A percentile compares a stretch with the other conserved stretches of the same genome.
phyloP scores from a whole-genome alignment of 139 green algal species.

The Chlorella sp. region DNA sequence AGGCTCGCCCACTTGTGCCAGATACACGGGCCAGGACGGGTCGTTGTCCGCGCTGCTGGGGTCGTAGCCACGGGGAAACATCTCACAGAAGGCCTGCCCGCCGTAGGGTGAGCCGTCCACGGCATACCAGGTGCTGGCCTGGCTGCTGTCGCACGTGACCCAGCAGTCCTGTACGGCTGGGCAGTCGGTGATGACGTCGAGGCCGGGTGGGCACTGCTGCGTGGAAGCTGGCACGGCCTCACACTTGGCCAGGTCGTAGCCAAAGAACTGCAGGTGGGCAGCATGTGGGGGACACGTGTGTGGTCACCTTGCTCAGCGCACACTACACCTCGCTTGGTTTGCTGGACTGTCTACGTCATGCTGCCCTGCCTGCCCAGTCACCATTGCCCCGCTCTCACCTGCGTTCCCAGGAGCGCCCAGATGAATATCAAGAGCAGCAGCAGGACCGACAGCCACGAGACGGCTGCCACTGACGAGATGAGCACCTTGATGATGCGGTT shows the following conservation, averaged over 20 bases:
- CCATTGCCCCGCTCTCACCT: no score
- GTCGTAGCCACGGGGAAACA: constrained; percentile 1
- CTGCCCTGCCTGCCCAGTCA: no score
- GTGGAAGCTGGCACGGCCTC: not conserved
- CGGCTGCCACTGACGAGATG: constrained; percentile 38
- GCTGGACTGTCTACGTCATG: no score
- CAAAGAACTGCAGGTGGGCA: constrained; percentile 13
- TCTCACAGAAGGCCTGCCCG: constrained; percentile 6
- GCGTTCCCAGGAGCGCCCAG: constrained; percentile 64
- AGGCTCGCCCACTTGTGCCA: not conserved
- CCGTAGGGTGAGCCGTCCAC: constrained; percentile 10
- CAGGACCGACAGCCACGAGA: constrained; percentile 49
- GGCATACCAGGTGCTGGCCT: not conserved
- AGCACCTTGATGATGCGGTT: constrained; percentile 64
- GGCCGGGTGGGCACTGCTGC: constrained; percentile 2
- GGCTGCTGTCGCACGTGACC: not conserved
- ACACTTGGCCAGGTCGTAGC: constrained; percentile 13
- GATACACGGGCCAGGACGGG: not conserved
- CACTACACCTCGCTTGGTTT: no score
- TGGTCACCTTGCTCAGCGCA: no score
- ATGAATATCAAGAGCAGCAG: constrained; percentile 70
- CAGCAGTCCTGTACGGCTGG: constrained; percentile 7
- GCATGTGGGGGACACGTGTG: not conserved
- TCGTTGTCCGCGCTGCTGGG: not conserved
- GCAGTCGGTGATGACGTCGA: not conserved